Evolutionary conservation across 352 stramenopile genomes (phyloP), one percentile per base, ranked within the genome.

Genomic region (Pythium insidiosum): DNA sequence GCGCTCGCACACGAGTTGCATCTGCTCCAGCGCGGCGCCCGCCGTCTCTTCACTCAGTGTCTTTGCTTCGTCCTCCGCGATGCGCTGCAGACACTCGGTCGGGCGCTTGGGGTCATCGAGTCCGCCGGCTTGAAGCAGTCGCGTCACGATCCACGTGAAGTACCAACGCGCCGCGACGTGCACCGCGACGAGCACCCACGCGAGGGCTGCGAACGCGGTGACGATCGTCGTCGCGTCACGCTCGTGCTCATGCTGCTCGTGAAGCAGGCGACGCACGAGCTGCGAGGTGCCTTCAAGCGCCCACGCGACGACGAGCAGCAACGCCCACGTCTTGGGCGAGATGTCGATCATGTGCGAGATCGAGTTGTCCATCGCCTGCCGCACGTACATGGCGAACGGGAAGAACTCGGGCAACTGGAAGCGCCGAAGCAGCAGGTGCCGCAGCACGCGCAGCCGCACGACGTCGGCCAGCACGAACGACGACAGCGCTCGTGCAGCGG

Each of bases 311-410:
- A n/a, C n/a, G n/a, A n/a, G n/a, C n/a, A n/a, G n/a, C n/a, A n/a
- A n/a, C n/a, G n/a, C n/a, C n/a, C 43, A 86, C 55, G 73, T 82
- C 7, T 66, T 73, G 16, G 75, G 67, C 33, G 84, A 59, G 4
- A 88, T 65, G 20, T 86, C 68, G 31, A 86, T 80, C 59, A 88
- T 75, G 47, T 88, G 68, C 23, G 66, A 76, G n/a, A n/a, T n/a
- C n/a, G n/a, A n/a, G n/a, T n/a, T n/a, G n/a, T n/a, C n/a, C n/a
- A n/a, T n/a, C n/a, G n/a, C 33, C 16, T 38, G 33, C 6, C 33
- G 33, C 11, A 38, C 6, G 16, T 38, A 38, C 33, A 19, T 38
- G 11, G 33, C 11, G 33, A 38, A 38, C 33, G 33, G 33, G 16
- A 38, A 38, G 11, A 38, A n/a, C 33, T 59, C 43, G 2, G 51